These are phyloP conservation scores for Colletotrichum plurivorum DNA, from an alignment of 2,329 filamentous ascomycete genomes.

Conservation along the genomic window DNA sequence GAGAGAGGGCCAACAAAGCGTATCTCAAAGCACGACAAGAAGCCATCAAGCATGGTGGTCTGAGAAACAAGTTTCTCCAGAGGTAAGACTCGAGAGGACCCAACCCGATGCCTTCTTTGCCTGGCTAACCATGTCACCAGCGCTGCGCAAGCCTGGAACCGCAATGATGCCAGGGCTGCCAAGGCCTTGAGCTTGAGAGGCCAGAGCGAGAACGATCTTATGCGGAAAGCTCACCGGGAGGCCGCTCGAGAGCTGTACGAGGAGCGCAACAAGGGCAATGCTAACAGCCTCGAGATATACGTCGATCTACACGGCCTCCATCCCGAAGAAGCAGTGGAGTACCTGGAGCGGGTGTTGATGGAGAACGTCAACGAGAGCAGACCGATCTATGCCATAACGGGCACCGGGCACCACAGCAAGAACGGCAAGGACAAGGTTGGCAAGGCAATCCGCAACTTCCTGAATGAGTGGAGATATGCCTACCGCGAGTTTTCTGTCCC, in stretches of 20 bases:
- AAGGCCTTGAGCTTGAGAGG: conserved; percentile 95
- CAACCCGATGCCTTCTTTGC: not conserved
- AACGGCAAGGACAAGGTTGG: conserved; percentile 99
- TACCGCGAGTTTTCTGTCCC: conserved; percentile 97
- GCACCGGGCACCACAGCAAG: conserved; percentile 97
- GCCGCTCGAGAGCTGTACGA: conserved; percentile 94
- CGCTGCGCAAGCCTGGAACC: conserved; percentile 98
- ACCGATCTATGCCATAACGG: conserved; percentile 95
- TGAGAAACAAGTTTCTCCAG: conserved; percentile 97
- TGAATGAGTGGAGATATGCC: conserved; percentile 96
- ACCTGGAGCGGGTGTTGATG: conserved; percentile 88
- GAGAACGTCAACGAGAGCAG: conserved; percentile 82
- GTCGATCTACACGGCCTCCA: conserved; percentile 99
- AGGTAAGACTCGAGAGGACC: conserved; percentile 69
- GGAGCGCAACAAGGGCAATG: conserved; percentile 83
- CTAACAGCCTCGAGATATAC: conserved; percentile 80
- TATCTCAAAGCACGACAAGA: conserved; percentile 96
- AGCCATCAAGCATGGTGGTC: conserved; percentile 95
- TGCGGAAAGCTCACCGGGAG: conserved; percentile 97
- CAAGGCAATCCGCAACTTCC: conserved; percentile 89
- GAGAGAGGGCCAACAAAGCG: conserved; percentile 89
- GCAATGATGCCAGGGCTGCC: conserved; percentile 94
- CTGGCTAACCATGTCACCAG: conserved; percentile 59
- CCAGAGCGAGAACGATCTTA: conserved; percentile 96
- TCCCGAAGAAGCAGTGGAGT: conserved; percentile 95